Evolutionary conservation across 2,329 filamentous ascomycete species (phyloP).

Genomic region (Neophaeococcomyces mojaviensis): DNA sequence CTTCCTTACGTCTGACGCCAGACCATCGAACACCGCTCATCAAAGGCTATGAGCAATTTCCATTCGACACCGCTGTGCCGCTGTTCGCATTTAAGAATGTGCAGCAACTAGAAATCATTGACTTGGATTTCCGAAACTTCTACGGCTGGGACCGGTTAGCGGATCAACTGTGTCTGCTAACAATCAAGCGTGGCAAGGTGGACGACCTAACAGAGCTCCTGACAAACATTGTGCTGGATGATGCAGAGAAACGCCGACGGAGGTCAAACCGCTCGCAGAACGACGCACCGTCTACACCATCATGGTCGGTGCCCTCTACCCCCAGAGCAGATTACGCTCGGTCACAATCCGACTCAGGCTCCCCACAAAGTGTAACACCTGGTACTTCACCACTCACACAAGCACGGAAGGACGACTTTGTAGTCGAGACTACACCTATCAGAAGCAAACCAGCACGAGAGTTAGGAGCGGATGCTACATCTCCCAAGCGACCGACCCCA

Average conservation of each 20-base stretch:
- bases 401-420: conserved; percentile 14
- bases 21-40: conserved; percentile 89
- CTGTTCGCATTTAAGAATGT: conserved; percentile 97
- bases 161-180: conserved; percentile 83
- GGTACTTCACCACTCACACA: background rate
- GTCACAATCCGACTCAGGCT: conserved; percentile 63
- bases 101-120: conserved; percentile 85
- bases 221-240: conserved; percentile 88
- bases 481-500: conserved; percentile 67
- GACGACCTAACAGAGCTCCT: conserved; percentile 87
- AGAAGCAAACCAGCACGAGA: background rate
- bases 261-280: conserved; percentile 64
- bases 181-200: conserved; percentile 76
- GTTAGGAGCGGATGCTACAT: conserved; percentile 61
- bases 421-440: conserved; percentile 14
- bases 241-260: conserved; percentile 85
- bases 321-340: conserved; percentile 61
- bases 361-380: conserved; percentile 43
- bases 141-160: conserved; percentile 93
- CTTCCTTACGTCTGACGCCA: conserved; percentile 79
- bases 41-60: conserved; percentile 91
- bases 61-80: conserved; percentile 93
- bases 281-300: conserved; percentile 58
- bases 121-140: conserved; percentile 93
- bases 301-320: conserved; percentile 54